Base-by-base conservation (phyloP, 345 rosid species). In the Hypericum androsaemum region DNA sequence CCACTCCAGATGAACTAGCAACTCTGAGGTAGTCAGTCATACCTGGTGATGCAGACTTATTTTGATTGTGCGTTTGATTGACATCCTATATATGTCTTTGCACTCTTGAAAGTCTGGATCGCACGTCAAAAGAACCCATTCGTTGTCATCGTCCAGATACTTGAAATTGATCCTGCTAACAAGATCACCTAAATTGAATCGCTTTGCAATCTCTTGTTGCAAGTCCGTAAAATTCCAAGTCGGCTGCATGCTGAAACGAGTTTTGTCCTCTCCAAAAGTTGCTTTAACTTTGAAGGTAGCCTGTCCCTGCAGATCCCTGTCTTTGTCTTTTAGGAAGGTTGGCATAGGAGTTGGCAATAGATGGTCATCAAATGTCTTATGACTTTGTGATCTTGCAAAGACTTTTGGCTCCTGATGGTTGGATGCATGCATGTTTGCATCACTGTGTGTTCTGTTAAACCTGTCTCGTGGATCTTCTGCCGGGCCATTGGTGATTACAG, bases 91-190 rank as follows among this genome's bases (percentile, higher is more conserved):
- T 51, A 84, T 71, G 47, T 89, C 90, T 39, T 73, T 72, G 50
- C 97, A 89, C 65, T 89, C 97, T 74, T 86, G 94, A 8, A 89
- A 84, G 64, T 84, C 92, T 0, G 74, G 80, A 57, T 84, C 83
- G 46, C 92, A 80, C 15, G 73, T 68, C 57, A 68, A 46, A 36
- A 63, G 68, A 54, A 68, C 68, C 73, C 68, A 68, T 12, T 68
- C 73, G 10, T 59, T 44, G 41, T 68, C 73, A 41, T 68, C 72
- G 8, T 68, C 73, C 58, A 68, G n/a, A 61, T 63, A 68, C 61
- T 68, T 68, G 50, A 68, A 53, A 45, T 63, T 58, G 3, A 55
- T 45, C 54, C 43, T 11, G 53, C 51, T 37, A 8, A 37, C 38
- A 22, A 22, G 32, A 12, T 59, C 64, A 8, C 55, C 47, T 43